A percentile compares a stretch with the other conserved stretches of the same genome.
Evolutionary conservation across 306 rosid genomes (phyloP).

Genomic region (Potentilla sterilis): DNA sequence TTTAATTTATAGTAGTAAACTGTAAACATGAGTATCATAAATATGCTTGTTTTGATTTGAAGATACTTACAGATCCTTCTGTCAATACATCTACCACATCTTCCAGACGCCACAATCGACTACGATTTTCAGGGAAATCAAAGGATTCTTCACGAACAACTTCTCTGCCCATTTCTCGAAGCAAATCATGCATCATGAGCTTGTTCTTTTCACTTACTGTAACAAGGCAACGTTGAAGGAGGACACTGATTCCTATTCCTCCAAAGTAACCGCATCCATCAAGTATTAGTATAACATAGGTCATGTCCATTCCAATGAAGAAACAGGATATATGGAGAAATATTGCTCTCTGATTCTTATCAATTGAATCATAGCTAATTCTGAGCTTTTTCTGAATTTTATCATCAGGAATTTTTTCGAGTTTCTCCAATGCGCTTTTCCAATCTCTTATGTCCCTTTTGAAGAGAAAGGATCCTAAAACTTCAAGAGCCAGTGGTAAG

Average conservation of each 20-base stretch:
- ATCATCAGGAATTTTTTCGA: too few relatives aligned
- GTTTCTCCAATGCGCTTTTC: too few relatives aligned
- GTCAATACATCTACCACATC: neutral
- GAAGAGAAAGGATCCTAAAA: conserved; percentile 31
- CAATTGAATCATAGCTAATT: too few relatives aligned
- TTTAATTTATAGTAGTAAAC: too few relatives aligned
- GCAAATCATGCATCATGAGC: neutral
- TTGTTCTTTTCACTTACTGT: neutral
- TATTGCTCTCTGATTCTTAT: too few relatives aligned
- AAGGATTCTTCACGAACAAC: neutral
- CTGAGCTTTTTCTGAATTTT: too few relatives aligned
- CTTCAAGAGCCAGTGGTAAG: conserved; percentile 43
- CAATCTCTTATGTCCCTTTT: conserved; percentile 2
- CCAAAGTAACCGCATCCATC: neutral
- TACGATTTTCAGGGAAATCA: neutral
- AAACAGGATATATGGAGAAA: too few relatives aligned
- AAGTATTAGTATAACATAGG: neutral
- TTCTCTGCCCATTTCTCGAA: neutral
- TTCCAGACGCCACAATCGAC: neutral
- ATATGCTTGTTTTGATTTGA: too few relatives aligned
- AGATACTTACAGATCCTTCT: neutral
- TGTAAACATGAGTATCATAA: too few relatives aligned
- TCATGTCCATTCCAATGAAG: neutral
- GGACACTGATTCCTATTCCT: neutral
- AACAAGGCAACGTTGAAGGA: neutral